Conservation (phyloP, 768 basidiomycete species). For the Butyriboletus loyo region DNA sequence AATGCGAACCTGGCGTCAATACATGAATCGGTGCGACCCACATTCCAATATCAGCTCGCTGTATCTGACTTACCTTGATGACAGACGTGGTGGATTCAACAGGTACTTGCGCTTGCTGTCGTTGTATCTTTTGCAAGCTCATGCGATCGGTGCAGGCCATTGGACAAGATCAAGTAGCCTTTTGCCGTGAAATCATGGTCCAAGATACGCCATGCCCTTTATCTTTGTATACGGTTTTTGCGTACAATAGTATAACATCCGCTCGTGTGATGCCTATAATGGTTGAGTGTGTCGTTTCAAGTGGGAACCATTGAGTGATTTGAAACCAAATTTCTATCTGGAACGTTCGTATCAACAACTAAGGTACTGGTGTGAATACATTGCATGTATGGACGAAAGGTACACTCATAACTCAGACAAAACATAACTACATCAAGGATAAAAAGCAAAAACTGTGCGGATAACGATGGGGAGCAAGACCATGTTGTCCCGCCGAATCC, state of each 20-base stretch:
- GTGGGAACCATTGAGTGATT: constrained; percentile 3
- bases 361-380: constrained; percentile 25
- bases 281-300: background rate
- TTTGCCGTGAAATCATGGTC: background rate
- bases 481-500: background rate
- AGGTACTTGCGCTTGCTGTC: constrained; percentile 40
- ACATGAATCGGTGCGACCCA: constrained; percentile 85
- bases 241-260: background rate
- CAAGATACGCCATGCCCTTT: constrained; percentile 18
- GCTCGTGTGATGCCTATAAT: background rate
- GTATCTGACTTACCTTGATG: constrained; percentile 12
- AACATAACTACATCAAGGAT: constrained; percentile 19
- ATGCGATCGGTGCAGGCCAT: constrained; percentile 52
- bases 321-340: constrained; percentile 21
- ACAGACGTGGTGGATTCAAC: constrained; percentile 83
- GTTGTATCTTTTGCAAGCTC: constrained; percentile 6
- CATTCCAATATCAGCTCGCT: background rate
- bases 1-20: constrained; percentile 91
- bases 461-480: constrained; percentile 3
- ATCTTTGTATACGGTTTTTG: constrained; percentile 6
- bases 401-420: constrained; percentile 16
- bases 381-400: constrained; percentile 15
- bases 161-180: constrained; percentile 89
- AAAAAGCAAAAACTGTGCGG: constrained; percentile 10
- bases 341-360: constrained; percentile 26